Evolutionary conservation across 805 yeast species (phyloP), one percentile per base, ranked within the genome.

Genomic region (Candida coleopterorum): DNA sequence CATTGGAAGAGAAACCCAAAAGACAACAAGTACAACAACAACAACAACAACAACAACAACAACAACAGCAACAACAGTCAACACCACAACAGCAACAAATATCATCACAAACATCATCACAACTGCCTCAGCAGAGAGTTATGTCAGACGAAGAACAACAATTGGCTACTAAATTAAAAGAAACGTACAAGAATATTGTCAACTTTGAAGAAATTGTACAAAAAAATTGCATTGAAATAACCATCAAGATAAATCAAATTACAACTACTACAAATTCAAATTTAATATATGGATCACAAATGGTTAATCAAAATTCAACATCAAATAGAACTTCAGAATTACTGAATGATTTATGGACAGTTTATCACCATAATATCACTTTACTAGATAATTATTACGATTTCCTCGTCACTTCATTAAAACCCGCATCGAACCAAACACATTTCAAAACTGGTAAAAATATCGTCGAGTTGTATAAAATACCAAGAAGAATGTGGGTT

Each of bases 401-500:
- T 46, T 83, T 83, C 47, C 56, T 83, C 27, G 71, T 81, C 10
- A 79, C 84, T 14, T 85, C 89, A 1, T 64, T 82, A 43, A 74
- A 80, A 34, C 87, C 88, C 12, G 56, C 70, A 5, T 65, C 77
- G 4, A 64, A 63, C 42, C 62, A 62, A 31, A 61, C 64, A 11
- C 68, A 64, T 39, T 80, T 83, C 23, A 80, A 77, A 52, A 78
- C 88, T 3, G 93, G 93, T 2, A 79, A 77, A 51, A 85, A 83
- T 46, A 76, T 85, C 32, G 85, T 85, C 6, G 82, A 81, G 44
- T 74, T 82, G 27, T 84, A 85, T 55, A 77, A 87, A 55, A 82
- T 85, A 29, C 85, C 85, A 24, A 68, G 90, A 48, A 64, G 93
- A 47, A 68, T 85, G 67, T 85, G 93, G 93, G 89, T 85, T 7